Evolutionary conservation across 2,329 filamentous ascomycete genomes (phyloP), one percentile per base, ranked within the genome.

Genomic region (Curvularia sp.): DNA sequence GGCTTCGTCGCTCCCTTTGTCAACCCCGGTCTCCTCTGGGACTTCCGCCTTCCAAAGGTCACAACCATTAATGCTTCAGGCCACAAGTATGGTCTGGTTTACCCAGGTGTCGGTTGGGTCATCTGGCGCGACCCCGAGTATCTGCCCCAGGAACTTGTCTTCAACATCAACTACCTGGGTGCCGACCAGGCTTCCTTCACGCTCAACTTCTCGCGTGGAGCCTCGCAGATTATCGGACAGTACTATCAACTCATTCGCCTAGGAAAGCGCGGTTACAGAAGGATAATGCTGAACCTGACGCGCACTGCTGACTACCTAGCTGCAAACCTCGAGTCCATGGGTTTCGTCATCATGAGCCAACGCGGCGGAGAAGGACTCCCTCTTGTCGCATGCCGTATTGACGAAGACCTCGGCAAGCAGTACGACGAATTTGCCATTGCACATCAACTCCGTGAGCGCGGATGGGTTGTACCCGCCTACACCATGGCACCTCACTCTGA

Each of bases 151-250:
- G 93, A 97, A 72, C 88, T 97, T 21, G 92, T 98, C 70, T 98
- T 98, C 86, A 97, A 97, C 84, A 97, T 98, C 85, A 97, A 97
- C 84, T 98, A 98, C 80, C 89, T 97, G 5, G 94, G 94, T 49
- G 93, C 94, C 10, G 92, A 97, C 74, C 94, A 98, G 77, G 90
- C 93, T 2, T 97, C 92, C 3, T 97, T 97, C 81, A 97, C 94
- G 0, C 87, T 98, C 59, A 98, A 98, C 83, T 98, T 98, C 83
- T 96, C 91, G 74, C 96, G 97, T 78, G 93, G 93, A 56, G 94
- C 94, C 12, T 92, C 90, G 5, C 93, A 97, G 75, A 91, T 97
- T 72, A 96, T 98, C 61, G 94, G 92, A 27, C 94, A 98, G 80
- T 98, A 97, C 82, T 97, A 98, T 82, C 93, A 97, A 80, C 85